Conservation (phyloP, 441 rosid genomes). For the Mallotus japonicus region DNA sequence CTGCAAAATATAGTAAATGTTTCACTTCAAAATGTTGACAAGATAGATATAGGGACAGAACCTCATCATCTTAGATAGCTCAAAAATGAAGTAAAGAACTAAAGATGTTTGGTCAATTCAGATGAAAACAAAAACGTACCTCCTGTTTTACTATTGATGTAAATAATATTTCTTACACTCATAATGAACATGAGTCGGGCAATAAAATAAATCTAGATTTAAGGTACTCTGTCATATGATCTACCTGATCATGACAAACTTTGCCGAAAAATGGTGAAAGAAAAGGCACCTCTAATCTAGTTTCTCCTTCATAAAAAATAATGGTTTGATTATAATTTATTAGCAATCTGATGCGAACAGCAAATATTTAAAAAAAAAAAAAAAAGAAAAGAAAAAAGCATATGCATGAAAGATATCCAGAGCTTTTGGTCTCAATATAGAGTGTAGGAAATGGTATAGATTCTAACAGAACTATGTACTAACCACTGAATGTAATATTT, state of each 20-base stretch:
- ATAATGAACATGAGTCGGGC: not conserved
- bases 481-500: conserved; percentile 57
- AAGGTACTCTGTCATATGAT: not conserved
- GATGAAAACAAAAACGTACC: not conserved
- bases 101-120: not conserved
- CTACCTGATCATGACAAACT: not conserved
- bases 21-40: conserved; percentile 1
- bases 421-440: not conserved
- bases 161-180: not conserved
- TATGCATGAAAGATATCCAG: not conserved
- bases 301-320: conserved; percentile 1
- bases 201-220: not conserved
- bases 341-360: not conserved
- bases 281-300: not conserved
- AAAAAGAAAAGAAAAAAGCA: not conserved
- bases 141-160: not conserved
- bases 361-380: not conserved
- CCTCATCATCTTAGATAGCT: conserved; percentile 1
- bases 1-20: conserved; percentile 35
- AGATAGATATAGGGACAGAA: not conserved
- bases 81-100: not conserved
- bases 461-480: conserved; percentile 22
- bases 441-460: not conserved
- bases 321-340: not conserved
- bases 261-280: no score